Evolutionary conservation across 2,329 filamentous ascomycete genomes (phyloP).

Genomic region (Trichoderma arundinaceum): DNA sequence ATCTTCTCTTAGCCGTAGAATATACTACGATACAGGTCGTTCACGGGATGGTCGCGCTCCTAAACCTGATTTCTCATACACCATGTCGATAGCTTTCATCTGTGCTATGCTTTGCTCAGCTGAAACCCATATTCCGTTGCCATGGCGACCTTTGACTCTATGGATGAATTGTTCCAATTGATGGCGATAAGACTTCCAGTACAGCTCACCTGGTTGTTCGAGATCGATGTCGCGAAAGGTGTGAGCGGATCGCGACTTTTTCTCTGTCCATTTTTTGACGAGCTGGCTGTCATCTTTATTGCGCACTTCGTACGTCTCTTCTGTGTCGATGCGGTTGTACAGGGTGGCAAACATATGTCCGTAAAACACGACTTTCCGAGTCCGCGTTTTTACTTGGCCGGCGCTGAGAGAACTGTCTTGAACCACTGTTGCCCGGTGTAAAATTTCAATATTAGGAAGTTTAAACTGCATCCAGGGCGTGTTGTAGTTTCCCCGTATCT

Average conservation of each 20-base stretch:
- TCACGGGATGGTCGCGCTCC: neutral
- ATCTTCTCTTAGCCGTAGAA: no score
- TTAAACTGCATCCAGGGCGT: neutral
- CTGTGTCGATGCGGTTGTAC: conserved; percentile 13
- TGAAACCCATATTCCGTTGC: neutral
- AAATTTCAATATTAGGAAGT: neutral
- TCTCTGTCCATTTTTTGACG: conserved; percentile 4
- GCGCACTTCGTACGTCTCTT: neutral
- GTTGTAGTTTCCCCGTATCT: conserved; percentile 11
- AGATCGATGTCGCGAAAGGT: neutral
- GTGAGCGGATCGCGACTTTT: neutral
- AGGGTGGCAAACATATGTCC: conserved; percentile 7
- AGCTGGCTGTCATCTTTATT: neutral
- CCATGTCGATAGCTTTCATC: conserved; percentile 18
- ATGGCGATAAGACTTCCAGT: conserved; percentile 11
- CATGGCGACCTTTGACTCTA: neutral
- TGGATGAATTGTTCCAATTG: conserved; percentile 12
- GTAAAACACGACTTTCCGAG: neutral
- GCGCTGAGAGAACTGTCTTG: neutral
- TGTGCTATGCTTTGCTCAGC: neutral
- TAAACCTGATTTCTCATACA: neutral
- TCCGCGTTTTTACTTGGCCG: conserved; percentile 3
- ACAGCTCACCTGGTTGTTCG: neutral
- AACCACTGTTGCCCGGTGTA: neutral
- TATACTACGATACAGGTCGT: neutral